Conservation (phyloP, 2,329 filamentous ascomycete genomes). For the Diaporthe citrichinensis region DNA sequence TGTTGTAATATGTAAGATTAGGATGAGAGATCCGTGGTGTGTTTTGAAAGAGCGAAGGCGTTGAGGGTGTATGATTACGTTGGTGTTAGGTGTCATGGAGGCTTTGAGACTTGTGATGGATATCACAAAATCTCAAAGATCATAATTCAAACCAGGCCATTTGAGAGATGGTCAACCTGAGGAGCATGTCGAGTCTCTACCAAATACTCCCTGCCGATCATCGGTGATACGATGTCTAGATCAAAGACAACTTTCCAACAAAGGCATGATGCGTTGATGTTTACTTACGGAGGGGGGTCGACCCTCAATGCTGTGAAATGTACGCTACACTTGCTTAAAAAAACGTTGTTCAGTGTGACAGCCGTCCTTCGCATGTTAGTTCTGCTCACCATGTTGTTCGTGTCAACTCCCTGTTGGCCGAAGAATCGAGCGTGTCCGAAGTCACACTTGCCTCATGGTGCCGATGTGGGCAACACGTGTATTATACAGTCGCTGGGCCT, state of each 20-base stretch:
- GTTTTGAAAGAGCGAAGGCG: background rate
- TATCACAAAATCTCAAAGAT: background rate
- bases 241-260: background rate
- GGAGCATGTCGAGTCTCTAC: background rate
- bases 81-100: background rate
- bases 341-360: background rate
- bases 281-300: background rate
- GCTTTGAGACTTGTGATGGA: background rate
- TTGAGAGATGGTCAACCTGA: background rate
- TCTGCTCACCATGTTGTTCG: background rate
- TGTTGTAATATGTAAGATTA: background rate
- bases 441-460: background rate
- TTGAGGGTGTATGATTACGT: background rate
- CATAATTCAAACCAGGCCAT: background rate
- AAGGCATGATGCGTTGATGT: background rate
- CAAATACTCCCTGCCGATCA: background rate
- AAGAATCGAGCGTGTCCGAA: background rate
- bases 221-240: background rate
- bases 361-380: background rate
- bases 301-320: background rate
- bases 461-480: background rate
- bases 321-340: background rate
- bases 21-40: background rate
- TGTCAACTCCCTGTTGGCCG: background rate
- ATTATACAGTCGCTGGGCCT: too few relatives aligned